Evolutionary conservation across 73 alveolate genomes (phyloP).

Genomic region (Uronychia setigera): DNA sequence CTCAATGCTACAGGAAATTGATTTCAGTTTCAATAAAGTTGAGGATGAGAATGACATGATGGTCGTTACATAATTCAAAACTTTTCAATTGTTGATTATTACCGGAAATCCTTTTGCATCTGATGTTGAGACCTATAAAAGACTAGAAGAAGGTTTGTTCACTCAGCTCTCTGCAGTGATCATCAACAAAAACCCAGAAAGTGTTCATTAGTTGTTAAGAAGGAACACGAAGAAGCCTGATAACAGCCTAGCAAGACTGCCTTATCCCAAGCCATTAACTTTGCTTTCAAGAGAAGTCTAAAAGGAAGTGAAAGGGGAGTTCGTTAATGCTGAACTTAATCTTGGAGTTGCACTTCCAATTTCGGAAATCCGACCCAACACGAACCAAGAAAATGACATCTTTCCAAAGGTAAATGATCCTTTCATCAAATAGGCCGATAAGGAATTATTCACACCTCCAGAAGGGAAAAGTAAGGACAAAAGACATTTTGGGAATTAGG

Average conservation of each 20-base stretch:
- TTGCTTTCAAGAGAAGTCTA: slow-evolving; percentile 47
- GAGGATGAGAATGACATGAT: slow-evolving; percentile 62
- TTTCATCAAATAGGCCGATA: neutral
- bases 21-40: slow-evolving; percentile 61
- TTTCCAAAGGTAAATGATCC: slow-evolving; percentile 23
- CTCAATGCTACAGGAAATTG: slow-evolving; percentile 54
- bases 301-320: slow-evolving; percentile 45
- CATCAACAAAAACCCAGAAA: slow-evolving; percentile 41
- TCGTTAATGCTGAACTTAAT: slow-evolving; percentile 51
- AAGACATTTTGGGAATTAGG: too few relatives aligned
- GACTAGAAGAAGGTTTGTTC: slow-evolving; percentile 44
- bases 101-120: slow-evolving; percentile 76
- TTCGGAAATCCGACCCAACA: slow-evolving; percentile 58
- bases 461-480: slow-evolving; percentile 26
- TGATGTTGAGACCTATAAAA: slow-evolving; percentile 24
- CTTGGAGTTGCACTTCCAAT: slow-evolving; percentile 62
- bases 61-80: slow-evolving; percentile 28
- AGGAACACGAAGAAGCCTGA: neutral
- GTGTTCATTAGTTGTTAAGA: neutral
- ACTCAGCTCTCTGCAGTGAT: slow-evolving; percentile 52
- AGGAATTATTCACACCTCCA: slow-evolving; percentile 43
- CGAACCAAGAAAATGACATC: slow-evolving; percentile 59
- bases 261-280: slow-evolving; percentile 67
- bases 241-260: slow-evolving; percentile 6
- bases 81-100: slow-evolving; percentile 48